Percentiles rank a stretch among this genome's conserved stretches.
Conservation (phyloP, 179 eudicot species). For the Camellia oleifera region DNA sequence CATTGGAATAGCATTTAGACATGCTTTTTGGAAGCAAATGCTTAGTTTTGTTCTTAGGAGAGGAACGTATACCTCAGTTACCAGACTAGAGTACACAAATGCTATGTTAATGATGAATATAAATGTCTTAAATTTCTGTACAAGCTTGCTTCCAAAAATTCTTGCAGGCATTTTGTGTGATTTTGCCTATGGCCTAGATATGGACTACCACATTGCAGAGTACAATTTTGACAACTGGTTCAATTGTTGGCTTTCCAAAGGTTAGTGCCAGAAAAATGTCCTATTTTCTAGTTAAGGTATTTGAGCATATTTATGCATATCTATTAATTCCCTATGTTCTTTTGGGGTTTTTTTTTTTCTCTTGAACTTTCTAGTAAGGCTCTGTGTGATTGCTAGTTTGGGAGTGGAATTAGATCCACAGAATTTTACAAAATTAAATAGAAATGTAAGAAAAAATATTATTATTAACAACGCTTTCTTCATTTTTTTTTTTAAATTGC, state of each 20-base stretch:
- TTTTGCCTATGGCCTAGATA: slow-evolving; percentile 51
- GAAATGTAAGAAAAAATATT: no score
- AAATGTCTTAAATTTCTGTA: not conserved
- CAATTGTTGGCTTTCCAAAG: slow-evolving; percentile 93
- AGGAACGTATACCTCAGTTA: not conserved
- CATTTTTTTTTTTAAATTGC: no score
- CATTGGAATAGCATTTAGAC: not conserved
- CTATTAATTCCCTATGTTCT: no score
- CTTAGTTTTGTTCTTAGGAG: not conserved
- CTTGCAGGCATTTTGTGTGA: slow-evolving; percentile 6
- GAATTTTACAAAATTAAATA: no score
- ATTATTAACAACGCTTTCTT: no score
- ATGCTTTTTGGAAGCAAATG: no score
- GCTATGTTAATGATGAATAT: not conserved
- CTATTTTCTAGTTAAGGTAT: no score
- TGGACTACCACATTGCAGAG: slow-evolving; percentile 99
- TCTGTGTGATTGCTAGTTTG: no score
- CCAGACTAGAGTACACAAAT: not conserved
- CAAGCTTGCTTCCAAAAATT: slow-evolving; percentile 4
- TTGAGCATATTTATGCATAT: no score
- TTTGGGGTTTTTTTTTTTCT: no score
- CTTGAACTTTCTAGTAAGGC: no score
- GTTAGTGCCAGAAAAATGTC: slow-evolving; percentile 30
- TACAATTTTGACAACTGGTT: slow-evolving; percentile 76
- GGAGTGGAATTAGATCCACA: no score